Base-by-base conservation (phyloP, 2,329 filamentous ascomycete species). In the Leptographium lundbergii region DNA sequence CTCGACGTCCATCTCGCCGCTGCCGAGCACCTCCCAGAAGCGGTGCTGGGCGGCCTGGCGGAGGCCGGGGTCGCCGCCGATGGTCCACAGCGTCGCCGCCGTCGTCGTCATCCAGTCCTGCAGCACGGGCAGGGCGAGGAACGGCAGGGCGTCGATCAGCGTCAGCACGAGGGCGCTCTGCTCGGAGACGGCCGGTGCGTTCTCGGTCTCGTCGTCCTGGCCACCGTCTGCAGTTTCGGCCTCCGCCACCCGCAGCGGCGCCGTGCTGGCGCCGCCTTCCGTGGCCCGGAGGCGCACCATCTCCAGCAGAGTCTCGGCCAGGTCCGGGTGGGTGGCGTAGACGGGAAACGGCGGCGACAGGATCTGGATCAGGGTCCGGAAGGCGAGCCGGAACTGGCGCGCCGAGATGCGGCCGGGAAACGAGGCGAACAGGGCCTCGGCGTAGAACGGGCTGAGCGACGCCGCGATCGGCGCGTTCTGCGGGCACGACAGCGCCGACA, bases 1-100 rank as follows among this genome's bases (percentile, higher is more conserved):
- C 68, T 95, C 88, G 27, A 95, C 86, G 71, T 96, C 91, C 83
- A 96, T 87, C 73, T 95, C 90, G 4, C 90, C 90, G 65, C 81
- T 85, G 48, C 85, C 85, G 11, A 96, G 72, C 3, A 90, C 80
- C 60, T 94, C 85, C 85, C 88, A 91, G 70, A 95, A 87, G 56
- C 90, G 77, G 63, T 83, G 79, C 67, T 85, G 84, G 45, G 85
- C 88, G 2, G 77, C 74, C 54, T 84, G 79, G 51, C 84, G 78
- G 75, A 91, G 82, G 4, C 66, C 70, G 0, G 76, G 71, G 62
- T 90, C 84, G 3, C 75, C 70, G 2, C 75, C 69, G 32, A 95
- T 81, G 19, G 73, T 72, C 63, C 85, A 84, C 61, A 94, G 74
- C 17, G 89, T 74, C 54, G 84, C 78, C 1, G 88, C 89, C 22